Conservation (phyloP, 129 eudicot species). For the Flaveria sonorensis region DNA sequence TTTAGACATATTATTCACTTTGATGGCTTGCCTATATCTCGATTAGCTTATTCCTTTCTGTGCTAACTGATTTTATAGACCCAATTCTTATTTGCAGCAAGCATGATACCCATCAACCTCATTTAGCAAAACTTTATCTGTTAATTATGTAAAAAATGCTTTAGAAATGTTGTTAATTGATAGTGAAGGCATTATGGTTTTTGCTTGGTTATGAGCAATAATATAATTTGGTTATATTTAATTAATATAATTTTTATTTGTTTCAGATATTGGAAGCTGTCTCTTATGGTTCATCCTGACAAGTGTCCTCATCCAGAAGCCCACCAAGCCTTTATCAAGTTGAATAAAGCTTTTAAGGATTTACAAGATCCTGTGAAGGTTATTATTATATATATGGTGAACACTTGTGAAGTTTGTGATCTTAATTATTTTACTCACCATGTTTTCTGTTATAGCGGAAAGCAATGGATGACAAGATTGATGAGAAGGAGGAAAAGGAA, state of each 20-base stretch:
- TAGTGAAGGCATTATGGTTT: not conserved
- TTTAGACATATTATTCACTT: not conserved
- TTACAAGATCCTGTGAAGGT: constrained; percentile 94
- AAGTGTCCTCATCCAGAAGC: constrained; percentile 98
- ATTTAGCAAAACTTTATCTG: not conserved
- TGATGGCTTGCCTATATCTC: not conserved
- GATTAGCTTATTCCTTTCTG: not conserved
- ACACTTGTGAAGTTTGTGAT: constrained; percentile 18
- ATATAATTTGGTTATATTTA: not conserved
- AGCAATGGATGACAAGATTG: constrained; percentile 86
- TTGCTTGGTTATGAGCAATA: not conserved
- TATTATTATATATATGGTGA: constrained; percentile 16
- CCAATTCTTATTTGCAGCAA: not conserved
- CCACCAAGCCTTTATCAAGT: constrained; percentile 81
- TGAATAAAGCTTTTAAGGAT: constrained; percentile 95
- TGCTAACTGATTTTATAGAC: not conserved
- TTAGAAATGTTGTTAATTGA: constrained; percentile 14
- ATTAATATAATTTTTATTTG: constrained; percentile 21
- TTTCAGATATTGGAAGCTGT: constrained; percentile 92
- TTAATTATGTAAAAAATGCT: not conserved
- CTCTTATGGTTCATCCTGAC: constrained; percentile 99
- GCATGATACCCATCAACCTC: not conserved
- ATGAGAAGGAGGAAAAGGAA: constrained; percentile 82
- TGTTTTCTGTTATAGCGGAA: constrained; percentile 56
- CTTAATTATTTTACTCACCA: constrained; percentile 3